These are phyloP conservation scores for Zymoseptoria passerinii DNA, from an alignment of 2,329 filamentous ascomycete species.

Conservation along the genomic window DNA sequence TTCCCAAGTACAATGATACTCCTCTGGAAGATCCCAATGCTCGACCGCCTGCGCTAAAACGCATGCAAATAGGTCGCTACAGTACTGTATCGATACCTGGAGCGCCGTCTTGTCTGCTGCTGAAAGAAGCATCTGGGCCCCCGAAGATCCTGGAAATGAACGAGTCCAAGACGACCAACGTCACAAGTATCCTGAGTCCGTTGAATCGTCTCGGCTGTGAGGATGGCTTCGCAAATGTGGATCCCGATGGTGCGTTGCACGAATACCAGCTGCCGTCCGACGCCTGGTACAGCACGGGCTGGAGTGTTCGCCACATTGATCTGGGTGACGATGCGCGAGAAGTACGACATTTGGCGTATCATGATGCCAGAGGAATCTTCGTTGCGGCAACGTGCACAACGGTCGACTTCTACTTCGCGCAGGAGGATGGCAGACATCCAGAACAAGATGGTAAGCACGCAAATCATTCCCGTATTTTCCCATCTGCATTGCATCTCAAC, in stretches of 20 bases:
- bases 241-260: slow-evolving; percentile 54
- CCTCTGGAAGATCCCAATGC: slow-evolving; percentile 41
- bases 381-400: slow-evolving; percentile 61
- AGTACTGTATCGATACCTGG: slow-evolving; percentile 77
- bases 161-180: neutral
- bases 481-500: slow-evolving; percentile 11
- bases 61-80: slow-evolving; percentile 64
- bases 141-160: slow-evolving; percentile 51
- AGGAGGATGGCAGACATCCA: slow-evolving; percentile 74
- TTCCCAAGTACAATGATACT: slow-evolving; percentile 51
- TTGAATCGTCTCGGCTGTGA: slow-evolving; percentile 73
- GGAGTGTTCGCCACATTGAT: slow-evolving; percentile 64
- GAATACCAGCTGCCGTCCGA: slow-evolving; percentile 63
- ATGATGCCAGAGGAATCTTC: slow-evolving; percentile 65
- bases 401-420: slow-evolving; percentile 72
- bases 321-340: slow-evolving; percentile 51
- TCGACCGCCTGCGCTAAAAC: slow-evolving; percentile 44
- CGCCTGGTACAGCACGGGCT: slow-evolving; percentile 65
- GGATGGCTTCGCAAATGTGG: slow-evolving; percentile 62
- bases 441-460: slow-evolving; percentile 57
- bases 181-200: slow-evolving; percentile 47
- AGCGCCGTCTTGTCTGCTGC: slow-evolving; percentile 66
- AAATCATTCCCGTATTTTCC: slow-evolving; percentile 1
- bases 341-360: slow-evolving; percentile 66
- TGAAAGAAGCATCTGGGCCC: slow-evolving; percentile 70